Conservation (phyloP, 2,329 filamentous ascomycete genomes). For the Bipolaris victoriae region DNA sequence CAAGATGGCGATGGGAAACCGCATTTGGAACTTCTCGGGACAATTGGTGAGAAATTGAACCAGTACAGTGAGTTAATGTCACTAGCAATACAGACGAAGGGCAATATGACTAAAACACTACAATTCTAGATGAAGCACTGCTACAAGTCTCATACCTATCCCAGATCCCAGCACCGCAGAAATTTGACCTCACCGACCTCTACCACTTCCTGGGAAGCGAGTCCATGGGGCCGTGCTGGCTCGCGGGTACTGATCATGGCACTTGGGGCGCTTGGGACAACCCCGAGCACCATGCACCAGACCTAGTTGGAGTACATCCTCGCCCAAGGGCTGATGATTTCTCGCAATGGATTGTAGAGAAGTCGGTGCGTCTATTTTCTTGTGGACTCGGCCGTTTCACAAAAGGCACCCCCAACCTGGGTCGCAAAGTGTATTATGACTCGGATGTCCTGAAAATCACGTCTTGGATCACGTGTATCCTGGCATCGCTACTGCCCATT, state of each 20-base stretch:
- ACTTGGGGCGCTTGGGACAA: not conserved
- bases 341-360: conserved; percentile 15
- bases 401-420: not conserved
- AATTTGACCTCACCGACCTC: conserved; percentile 14
- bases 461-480: conserved; percentile 24
- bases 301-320: conserved; percentile 12
- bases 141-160: conserved; percentile 11
- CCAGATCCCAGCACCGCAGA: not conserved
- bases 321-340: conserved; percentile 15
- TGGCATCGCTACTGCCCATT: conserved; percentile 32
- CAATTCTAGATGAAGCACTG: not conserved
- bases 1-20: not conserved
- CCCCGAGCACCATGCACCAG: not conserved
- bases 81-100: too few species aligned
- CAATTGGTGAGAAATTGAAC: conserved; percentile 5
- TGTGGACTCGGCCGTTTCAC: conserved; percentile 2
- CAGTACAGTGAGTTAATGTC: conserved; percentile 6
- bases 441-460: conserved; percentile 10
- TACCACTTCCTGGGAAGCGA: conserved; percentile 10
- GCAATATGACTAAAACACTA: not conserved
- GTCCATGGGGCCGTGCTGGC: not conserved
- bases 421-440: conserved; percentile 2
- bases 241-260: not conserved
- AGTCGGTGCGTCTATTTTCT: conserved; percentile 12
- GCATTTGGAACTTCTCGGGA: not conserved